A percentile compares a stretch with the other conserved stretches of the same genome.
Evolutionary conservation across 352 stramenopile species (phyloP).

Genomic region (Globisporangium polare): DNA sequence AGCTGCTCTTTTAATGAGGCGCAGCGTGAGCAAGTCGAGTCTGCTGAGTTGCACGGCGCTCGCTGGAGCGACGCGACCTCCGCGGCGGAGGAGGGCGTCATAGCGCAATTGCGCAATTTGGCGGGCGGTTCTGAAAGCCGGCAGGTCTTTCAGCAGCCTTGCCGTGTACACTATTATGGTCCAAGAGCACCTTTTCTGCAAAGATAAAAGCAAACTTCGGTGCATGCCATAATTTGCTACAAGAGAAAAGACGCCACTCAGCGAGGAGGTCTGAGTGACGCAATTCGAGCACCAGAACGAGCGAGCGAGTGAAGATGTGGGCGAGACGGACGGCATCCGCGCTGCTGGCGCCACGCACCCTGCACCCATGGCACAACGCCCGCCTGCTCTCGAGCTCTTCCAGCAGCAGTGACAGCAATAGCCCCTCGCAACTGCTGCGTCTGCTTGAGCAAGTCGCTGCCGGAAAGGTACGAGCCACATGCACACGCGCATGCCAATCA

Average conservation of each 20-base stretch:
- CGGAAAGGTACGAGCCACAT: constrained; percentile 27
- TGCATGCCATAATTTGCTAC: neutral
- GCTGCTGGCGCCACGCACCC: neutral
- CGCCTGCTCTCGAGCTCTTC: neutral
- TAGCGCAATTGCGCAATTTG: constrained; percentile 3
- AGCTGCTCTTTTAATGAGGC: constrained; percentile 34
- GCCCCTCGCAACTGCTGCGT: constrained; percentile 10
- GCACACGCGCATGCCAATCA: neutral
- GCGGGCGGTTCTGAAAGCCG: neutral
- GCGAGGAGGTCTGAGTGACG: neutral
- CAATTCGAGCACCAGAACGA: neutral
- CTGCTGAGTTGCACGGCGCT: neutral
- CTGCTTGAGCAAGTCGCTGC: constrained; percentile 56
- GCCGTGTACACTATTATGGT: neutral
- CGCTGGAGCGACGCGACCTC: neutral
- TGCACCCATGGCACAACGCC: neutral
- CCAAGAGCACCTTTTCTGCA: no score
- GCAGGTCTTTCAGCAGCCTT: no score
- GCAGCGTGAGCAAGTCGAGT: constrained; percentile 17
- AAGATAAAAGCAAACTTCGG: no score
- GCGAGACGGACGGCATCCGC: neutral
- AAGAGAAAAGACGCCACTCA: neutral
- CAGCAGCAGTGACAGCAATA: neutral
- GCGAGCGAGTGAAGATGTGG: neutral
- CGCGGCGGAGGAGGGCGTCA: neutral